Evolutionary conservation across 257 asterid species (phyloP).

Genomic region (Salvia hispanica): DNA sequence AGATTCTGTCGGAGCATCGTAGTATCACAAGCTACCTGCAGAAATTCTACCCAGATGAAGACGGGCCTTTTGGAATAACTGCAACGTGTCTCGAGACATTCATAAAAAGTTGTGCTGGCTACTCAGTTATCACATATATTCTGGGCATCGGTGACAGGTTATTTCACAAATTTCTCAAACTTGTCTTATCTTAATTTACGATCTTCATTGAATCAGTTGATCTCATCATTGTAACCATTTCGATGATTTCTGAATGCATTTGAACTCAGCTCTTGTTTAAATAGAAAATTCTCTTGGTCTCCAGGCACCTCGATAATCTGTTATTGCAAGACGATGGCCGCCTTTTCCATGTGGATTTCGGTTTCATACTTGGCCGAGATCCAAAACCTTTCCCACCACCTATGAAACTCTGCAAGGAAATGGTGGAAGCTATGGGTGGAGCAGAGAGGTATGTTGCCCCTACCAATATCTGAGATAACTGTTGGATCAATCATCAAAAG

Average conservation of each 20-base stretch:
- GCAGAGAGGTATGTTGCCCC: conserved; percentile 72
- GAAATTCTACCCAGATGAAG: conserved; percentile 89
- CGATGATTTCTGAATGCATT: not conserved
- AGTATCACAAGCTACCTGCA: conserved; percentile 91
- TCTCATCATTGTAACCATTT: not conserved
- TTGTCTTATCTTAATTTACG: not conserved
- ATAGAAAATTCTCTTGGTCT: conserved; percentile 31
- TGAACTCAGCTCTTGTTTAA: not conserved
- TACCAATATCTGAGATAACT: not conserved
- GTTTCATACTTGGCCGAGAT: conserved; percentile 91
- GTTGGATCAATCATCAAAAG: not conserved
- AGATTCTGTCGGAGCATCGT: conserved; percentile 97
- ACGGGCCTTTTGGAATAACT: conserved; percentile 92
- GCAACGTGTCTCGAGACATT: conserved; percentile 94
- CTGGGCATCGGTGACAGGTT: conserved; percentile 98
- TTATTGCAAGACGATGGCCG: conserved; percentile 95
- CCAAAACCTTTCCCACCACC: conserved; percentile 99
- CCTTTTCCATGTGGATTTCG: conserved; percentile 95
- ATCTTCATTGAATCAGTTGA: not conserved
- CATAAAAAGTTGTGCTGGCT: conserved; percentile 98
- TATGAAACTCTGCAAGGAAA: conserved; percentile 99
- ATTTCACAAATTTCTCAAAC: conserved; percentile 3
- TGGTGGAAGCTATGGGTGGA: conserved; percentile 99
- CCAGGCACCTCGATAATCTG: conserved; percentile 96
- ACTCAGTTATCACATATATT: conserved; percentile 96